A percentile compares a stretch with the other conserved stretches of the same genome.
Conservation (phyloP, 805 yeast genomes). For the Yarrowia sp. region DNA sequence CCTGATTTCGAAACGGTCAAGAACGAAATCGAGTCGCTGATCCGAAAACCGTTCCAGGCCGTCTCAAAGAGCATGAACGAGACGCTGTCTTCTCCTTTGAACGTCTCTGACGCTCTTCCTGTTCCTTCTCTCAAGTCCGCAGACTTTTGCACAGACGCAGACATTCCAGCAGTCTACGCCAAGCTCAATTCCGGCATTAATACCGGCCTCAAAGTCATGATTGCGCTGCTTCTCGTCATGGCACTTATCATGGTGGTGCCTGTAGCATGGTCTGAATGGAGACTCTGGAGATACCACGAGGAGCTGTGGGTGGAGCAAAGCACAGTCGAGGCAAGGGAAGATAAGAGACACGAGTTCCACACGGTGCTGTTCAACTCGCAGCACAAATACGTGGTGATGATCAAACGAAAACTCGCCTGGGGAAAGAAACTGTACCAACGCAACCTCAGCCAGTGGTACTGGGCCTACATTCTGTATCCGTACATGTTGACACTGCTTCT, state of each 20-base stretch:
- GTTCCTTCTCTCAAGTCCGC: background rate
- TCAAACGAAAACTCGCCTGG: conserved; percentile 37
- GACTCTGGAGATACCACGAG: conserved; percentile 8
- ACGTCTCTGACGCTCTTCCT: background rate
- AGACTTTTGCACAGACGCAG: background rate
- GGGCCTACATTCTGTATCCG: background rate
- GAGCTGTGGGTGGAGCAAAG: background rate
- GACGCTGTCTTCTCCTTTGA: background rate
- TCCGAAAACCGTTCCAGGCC: conserved; percentile 54
- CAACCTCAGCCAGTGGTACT: conserved; percentile 11
- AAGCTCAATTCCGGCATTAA: background rate
- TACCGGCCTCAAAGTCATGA: background rate
- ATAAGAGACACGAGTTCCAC: background rate
- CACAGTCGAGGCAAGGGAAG: background rate
- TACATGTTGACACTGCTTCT: conserved; percentile 21
- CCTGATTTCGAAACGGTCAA: conserved; percentile 67
- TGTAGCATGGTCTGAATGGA: background rate
- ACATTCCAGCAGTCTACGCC: background rate
- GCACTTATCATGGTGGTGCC: background rate
- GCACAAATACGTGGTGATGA: conserved; percentile 33
- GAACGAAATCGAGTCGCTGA: conserved; percentile 51
- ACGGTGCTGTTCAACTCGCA: background rate
- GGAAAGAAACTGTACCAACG: background rate
- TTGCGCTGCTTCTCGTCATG: background rate
- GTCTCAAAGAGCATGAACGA: background rate